A percentile compares a stretch with the other conserved stretches of the same genome.
These are phyloP conservation scores for Yueomyces sp. DNA, from an alignment of 805 yeast genomes.

Conservation along the genomic window DNA sequence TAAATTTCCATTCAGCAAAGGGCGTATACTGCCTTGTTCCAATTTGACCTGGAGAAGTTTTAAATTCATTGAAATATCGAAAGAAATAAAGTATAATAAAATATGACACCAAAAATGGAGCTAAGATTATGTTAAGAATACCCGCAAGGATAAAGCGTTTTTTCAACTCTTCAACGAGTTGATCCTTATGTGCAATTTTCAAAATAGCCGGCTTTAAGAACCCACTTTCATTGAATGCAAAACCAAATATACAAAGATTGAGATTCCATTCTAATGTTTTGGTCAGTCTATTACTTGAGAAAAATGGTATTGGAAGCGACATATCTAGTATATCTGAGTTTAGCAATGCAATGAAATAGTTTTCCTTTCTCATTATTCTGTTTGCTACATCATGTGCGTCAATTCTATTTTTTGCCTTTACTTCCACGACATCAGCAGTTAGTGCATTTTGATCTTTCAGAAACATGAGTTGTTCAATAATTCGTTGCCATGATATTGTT, in stretches of 20 bases:
- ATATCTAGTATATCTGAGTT: slow-evolving; percentile 65
- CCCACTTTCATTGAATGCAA: slow-evolving; percentile 71
- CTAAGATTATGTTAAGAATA: slow-evolving; percentile 59
- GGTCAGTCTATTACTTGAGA: slow-evolving; percentile 40
- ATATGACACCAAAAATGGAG: slow-evolving; percentile 80
- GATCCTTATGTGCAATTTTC: slow-evolving; percentile 55
- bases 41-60: slow-evolving; percentile 72
- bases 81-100: slow-evolving; percentile 75
- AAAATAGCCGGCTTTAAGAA: slow-evolving; percentile 62
- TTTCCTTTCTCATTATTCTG: slow-evolving; percentile 89
- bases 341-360: slow-evolving; percentile 80
- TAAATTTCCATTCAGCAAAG: slow-evolving; percentile 83
- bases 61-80: slow-evolving; percentile 85
- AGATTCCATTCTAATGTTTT: slow-evolving; percentile 91
- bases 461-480: slow-evolving; percentile 61
- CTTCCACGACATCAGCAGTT: slow-evolving; percentile 36
- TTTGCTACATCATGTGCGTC: slow-evolving; percentile 94
- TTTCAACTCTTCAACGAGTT: slow-evolving; percentile 52
- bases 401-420: slow-evolving; percentile 57
- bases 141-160: slow-evolving; percentile 85
- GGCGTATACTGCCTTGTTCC: slow-evolving; percentile 86
- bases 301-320: slow-evolving; percentile 40
- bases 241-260: slow-evolving; percentile 76
- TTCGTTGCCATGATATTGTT: slow-evolving; percentile 85
- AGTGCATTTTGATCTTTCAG: slow-evolving; percentile 70